Evolutionary conservation across 83 land plant genomes (phyloP), one percentile per base, ranked within the genome.

Genomic region (Picea mariana): DNA sequence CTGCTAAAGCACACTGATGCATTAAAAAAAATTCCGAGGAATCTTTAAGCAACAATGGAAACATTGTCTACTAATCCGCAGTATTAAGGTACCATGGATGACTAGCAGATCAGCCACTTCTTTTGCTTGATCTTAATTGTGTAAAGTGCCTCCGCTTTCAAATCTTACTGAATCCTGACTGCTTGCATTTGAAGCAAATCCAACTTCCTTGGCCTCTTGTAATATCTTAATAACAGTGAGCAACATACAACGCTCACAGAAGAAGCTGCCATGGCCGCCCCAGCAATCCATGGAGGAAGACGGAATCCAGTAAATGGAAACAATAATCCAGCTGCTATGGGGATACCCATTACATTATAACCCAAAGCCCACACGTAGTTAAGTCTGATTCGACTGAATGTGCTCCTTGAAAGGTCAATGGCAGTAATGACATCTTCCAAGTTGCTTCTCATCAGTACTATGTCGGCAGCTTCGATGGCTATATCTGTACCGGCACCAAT

Each of bases 231-330:
- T 64, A 75, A 44, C 42, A 84, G 62, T 2, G 84, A 84, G 42
- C 69, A 81, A 78, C 86, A 84, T 3, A 75, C 84, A 44, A 84
- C 73, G 63, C 84, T 84, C 18, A 81, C 69, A 20, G 86, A 84
- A 72, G 86, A 84, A 62, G 77, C 49, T 72, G 80, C 86, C 86
- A 84, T 84, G 23, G 80, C 73, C 27, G 80, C 85, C 24, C 86
- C 80, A 47, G 84, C n/a, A 68, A 84, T 77, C 86, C 86, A 84
- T 59, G 86, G 86, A 21, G 86, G 86, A 34, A 84, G 80, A 21
- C 80, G 84, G 3, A 81, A 21, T 38, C 61, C 71, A 62, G 67
- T 62, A 40, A 81, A 52, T 6, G 86, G 86, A 63, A 72, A 84
- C 47, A 84, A 63, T 23, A 75, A 44, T 75, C 86, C 80, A 60